Evolutionary conservation across 345 rosid species (phyloP).

Genomic region (Brassica juncea): DNA sequence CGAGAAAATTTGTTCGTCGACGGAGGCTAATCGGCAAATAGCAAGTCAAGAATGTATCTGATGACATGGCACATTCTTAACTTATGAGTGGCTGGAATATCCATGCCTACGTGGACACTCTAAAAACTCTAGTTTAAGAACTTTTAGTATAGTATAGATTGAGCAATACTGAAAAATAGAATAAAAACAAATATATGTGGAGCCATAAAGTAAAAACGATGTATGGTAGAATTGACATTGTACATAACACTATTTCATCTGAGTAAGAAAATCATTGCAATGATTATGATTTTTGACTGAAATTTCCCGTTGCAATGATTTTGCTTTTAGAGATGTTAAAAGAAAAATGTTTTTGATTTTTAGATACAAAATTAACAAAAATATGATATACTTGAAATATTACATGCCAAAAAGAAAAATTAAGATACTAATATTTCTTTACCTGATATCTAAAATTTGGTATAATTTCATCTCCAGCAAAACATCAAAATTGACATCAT

Average conservation of each 20-base stretch:
- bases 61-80: too few species aligned
- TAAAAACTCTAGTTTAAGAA: too few species aligned
- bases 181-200: not conserved
- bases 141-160: too few species aligned
- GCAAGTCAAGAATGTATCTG: too few species aligned
- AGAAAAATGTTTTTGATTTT: not conserved
- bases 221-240: not conserved
- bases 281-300: not conserved
- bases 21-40: too few species aligned
- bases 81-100: too few species aligned
- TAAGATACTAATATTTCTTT: not conserved
- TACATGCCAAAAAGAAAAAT: constrained; percentile 23
- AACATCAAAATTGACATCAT: too few species aligned
- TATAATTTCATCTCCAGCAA: too few species aligned
- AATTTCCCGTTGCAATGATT: not conserved
- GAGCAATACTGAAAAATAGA: not conserved
- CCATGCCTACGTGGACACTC: too few species aligned
- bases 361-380: not conserved
- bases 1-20: too few species aligned
- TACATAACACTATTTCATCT: not conserved
- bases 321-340: not conserved
- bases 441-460: constrained; percentile 21
- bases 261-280: not conserved
- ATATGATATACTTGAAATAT: not conserved
- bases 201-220: not conserved